These are phyloP conservation scores for Xylona heveae DNA, from an alignment of 495 filamentous ascomycete genomes.

Conservation along the genomic window DNA sequence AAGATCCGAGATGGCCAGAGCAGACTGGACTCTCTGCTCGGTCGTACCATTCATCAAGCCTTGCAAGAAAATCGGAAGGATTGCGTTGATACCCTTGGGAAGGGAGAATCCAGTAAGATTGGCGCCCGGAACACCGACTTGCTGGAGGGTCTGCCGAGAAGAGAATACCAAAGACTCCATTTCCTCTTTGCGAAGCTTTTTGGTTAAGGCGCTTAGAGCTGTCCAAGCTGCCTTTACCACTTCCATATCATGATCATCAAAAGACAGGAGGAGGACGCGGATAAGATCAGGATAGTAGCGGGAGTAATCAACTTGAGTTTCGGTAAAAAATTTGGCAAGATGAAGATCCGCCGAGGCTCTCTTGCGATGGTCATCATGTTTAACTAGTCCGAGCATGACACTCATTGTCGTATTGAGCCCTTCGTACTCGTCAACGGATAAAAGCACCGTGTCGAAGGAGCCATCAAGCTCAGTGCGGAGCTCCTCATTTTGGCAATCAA, in stretches of 20 bases:
- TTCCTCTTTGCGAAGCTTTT: conserved; percentile 83
- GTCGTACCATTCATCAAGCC: conserved; percentile 87
- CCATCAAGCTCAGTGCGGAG: conserved; percentile 50
- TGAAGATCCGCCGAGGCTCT: conserved; percentile 58
- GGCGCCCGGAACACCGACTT: conserved; percentile 70
- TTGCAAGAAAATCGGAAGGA: conserved; percentile 92
- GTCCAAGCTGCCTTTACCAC: conserved; percentile 89
- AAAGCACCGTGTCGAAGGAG: conserved; percentile 69
- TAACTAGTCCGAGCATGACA: conserved; percentile 65
- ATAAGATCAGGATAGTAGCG: conserved; percentile 90
- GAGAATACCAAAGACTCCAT: conserved; percentile 88
- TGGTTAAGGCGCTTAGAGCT: conserved; percentile 71
- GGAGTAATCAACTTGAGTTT: conserved; percentile 69
- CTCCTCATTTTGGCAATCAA: conserved; percentile 53
- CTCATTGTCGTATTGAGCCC: conserved; percentile 90
- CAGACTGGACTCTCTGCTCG: conserved; percentile 80
- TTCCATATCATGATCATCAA: conserved; percentile 63
- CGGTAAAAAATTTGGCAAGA: conserved; percentile 72
- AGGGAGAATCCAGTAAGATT: conserved; percentile 77
- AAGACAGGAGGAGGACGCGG: conserved; percentile 68
- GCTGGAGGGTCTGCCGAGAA: conserved; percentile 61
- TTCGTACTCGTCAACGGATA: conserved; percentile 90
- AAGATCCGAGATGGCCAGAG: conserved; percentile 85
- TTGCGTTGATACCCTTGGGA: conserved; percentile 93
- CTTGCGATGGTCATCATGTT: conserved; percentile 78